Base-by-base conservation (phyloP, 345 rosid genomes). In the Syzygium aqueum region DNA sequence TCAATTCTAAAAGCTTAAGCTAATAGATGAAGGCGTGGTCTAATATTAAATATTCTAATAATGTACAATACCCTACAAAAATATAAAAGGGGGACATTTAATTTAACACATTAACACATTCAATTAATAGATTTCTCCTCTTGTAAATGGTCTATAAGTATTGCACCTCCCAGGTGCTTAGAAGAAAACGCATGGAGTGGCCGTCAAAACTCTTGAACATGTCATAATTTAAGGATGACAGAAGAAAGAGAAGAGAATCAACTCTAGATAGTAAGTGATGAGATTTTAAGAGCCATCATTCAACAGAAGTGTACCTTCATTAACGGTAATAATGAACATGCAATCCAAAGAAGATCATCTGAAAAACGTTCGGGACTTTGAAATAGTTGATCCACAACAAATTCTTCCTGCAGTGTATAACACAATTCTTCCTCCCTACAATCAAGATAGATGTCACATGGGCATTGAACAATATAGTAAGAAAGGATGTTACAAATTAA, bases 301-400 rank as follows among this genome's bases (percentile, higher is more conserved):
- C 33, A 28, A 14, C 9, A 12, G 84, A 46, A 87, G 77, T 73
- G 13, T 85, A 97, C 99, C 99, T 96, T 95, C 82, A 91, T 54
- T 49, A 95, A 93, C 25, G 98, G 90, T 89, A 94, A 94, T 43
- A 93, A 82, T 80, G 98, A 95, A 89, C 92, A 90, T 4, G 91
- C 87, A n/a, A 93, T 91, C 94, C 94, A 89, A 86, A 95, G 91
- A 91, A 97, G 98, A 92, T 94, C 94, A 85, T 94, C 96, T 33
- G 93, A 90, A 87, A 94, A 92, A 90, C 91, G 91, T 89, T 94
- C 95, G 65, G 95, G 91, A 92, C 93, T 93, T 89, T 95, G 95
- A 93, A 94, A 97, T 61, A 97, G 90, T 89, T 94, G 97, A 86
- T 97, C 99, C 77, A 98, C 95, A 85, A 96, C 93, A 91, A 95